Evolutionary conservation across 768 basidiomycete species (phyloP).

Genomic region (Psilocybe cyanescens): DNA sequence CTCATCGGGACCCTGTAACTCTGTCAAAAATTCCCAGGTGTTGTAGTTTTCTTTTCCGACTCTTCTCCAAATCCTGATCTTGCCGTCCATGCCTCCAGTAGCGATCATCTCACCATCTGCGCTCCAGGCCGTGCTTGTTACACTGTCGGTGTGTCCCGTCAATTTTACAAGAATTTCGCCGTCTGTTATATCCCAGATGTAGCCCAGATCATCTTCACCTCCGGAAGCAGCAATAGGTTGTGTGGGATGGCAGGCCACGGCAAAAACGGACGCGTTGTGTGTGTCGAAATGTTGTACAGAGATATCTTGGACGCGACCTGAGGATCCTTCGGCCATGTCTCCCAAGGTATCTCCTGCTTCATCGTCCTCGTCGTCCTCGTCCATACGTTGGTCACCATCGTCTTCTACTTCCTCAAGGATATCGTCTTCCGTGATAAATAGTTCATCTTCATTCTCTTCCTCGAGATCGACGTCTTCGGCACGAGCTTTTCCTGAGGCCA

Average conservation of each 20-base stretch:
- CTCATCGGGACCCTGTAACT: constrained; percentile 93
- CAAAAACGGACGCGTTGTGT: constrained; percentile 83
- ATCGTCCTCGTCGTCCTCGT: constrained; percentile 64
- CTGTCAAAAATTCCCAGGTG: constrained; percentile 94
- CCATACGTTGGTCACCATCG: constrained; percentile 73
- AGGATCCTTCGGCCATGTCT: constrained; percentile 46
- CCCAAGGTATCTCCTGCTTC: constrained; percentile 45
- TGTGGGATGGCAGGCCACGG: constrained; percentile 82
- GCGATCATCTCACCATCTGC: constrained; percentile 90
- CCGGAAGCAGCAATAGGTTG: constrained; percentile 87
- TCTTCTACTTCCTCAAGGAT: constrained; percentile 66
- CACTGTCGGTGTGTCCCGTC: constrained; percentile 93
- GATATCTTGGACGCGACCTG: constrained; percentile 53
- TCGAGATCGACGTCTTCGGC: constrained; percentile 43
- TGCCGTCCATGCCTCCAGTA: constrained; percentile 98
- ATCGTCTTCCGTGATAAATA: constrained; percentile 70
- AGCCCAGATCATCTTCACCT: constrained; percentile 94
- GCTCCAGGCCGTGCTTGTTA: constrained; percentile 80
- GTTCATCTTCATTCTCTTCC: constrained; percentile 52
- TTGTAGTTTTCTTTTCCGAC: constrained; percentile 75
- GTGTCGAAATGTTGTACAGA: constrained; percentile 69
- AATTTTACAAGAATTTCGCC: constrained; percentile 84
- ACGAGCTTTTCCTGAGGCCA: constrained; percentile 37
- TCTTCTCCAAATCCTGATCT: constrained; percentile 88
- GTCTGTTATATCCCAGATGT: constrained; percentile 87